phyloP scores from a whole-genome alignment of 2,329 filamentous ascomycete species.

The Aspergillus melleus region DNA sequence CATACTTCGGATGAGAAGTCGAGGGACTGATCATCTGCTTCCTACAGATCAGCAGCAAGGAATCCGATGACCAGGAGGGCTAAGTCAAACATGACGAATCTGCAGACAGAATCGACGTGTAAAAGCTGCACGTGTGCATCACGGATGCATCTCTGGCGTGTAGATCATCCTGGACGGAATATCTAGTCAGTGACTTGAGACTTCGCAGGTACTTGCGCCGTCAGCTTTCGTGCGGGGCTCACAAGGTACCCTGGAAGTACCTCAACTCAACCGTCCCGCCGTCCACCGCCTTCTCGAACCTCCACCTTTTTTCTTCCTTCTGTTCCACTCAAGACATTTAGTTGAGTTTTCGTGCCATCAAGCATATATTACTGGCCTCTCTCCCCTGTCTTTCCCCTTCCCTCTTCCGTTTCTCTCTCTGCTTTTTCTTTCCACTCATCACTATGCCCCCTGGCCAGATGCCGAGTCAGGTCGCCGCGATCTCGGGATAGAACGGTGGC shows the following conservation, averaged over 20 bases:
- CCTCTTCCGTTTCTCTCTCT: background rate
- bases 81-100: background rate
- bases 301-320: background rate
- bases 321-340: background rate
- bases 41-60: background rate
- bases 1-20: background rate
- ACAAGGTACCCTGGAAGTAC: background rate
- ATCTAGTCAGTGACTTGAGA: background rate
- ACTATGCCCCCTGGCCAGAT: background rate
- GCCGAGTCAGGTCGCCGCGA: background rate
- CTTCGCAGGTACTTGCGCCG: background rate
- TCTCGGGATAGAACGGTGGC: background rate
- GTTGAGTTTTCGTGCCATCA: background rate
- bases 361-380: background rate
- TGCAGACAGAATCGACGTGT: background rate
- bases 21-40: background rate
- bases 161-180: background rate
- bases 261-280: background rate
- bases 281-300: background rate
- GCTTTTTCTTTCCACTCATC: background rate
- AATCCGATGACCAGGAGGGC: background rate
- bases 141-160: background rate
- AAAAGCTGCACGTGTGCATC: background rate
- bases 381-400: background rate
- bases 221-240: background rate